Evolutionary conservation across 371 early-diverging fungal genomes (phyloP).

Genomic region (Syncephalastrum racemosum): DNA sequence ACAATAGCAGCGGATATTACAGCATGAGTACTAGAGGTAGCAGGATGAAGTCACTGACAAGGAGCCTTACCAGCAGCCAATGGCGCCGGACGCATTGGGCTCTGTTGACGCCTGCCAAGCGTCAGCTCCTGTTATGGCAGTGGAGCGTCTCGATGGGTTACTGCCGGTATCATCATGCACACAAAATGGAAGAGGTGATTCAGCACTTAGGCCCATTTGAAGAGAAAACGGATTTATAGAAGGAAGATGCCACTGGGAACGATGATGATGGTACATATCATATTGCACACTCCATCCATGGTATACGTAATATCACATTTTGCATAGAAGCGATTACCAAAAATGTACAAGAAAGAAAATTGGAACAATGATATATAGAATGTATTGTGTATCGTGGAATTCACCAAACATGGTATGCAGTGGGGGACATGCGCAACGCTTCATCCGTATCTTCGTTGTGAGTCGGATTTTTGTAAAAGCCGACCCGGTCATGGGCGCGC

Average conservation of each 20-base stretch:
- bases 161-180: slow-evolving; percentile 21
- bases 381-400: no score
- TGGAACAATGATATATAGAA: not conserved
- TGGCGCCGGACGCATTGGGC: slow-evolving; percentile 2
- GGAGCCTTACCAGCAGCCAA: slow-evolving; percentile 3
- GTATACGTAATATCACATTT: no score
- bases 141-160: slow-evolving; percentile 32
- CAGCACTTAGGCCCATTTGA: not conserved
- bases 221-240: no score
- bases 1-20: slow-evolving; percentile 3
- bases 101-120: slow-evolving; percentile 8
- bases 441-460: no score
- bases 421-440: no score
- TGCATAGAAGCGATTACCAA: no score
- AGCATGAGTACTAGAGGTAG: not conserved
- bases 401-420: no score
- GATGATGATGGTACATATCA: no score
- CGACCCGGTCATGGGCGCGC: slow-evolving; percentile 22
- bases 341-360: not conserved
- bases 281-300: no score
- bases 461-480: slow-evolving; percentile 15
- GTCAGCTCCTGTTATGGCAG: slow-evolving; percentile 24
- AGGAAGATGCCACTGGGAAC: no score
- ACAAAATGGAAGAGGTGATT: slow-evolving; percentile 13
- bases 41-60: not conserved